phyloP scores from a whole-genome alignment of 2,329 filamentous ascomycete species.

The Gremmenia infestans region DNA sequence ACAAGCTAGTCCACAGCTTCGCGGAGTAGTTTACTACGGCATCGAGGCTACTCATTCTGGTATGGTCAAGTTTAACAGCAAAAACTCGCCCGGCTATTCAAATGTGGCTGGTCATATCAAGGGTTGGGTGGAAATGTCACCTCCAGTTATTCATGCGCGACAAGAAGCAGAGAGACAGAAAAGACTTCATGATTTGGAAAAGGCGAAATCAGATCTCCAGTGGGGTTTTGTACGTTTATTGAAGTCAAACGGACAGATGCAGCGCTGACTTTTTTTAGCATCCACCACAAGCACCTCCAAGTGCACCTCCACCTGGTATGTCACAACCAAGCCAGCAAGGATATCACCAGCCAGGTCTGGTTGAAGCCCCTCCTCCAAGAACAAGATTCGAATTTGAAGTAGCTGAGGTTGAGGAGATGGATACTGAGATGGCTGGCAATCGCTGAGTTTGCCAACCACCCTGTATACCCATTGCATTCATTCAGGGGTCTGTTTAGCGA shows the following conservation, averaged over 20 bases:
- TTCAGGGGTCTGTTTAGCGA: not conserved
- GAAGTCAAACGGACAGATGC: not conserved
- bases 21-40: conserved; percentile 67
- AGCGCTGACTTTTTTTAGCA: conserved; percentile 2
- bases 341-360: conserved; percentile 7
- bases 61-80: conserved; percentile 68
- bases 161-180: conserved; percentile 23
- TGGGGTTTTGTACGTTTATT: conserved; percentile 17
- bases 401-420: conserved; percentile 26
- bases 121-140: conserved; percentile 25
- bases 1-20: conserved; percentile 64
- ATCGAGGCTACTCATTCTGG: conserved; percentile 67
- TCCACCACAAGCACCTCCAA: conserved; percentile 3
- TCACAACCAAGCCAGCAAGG: conserved; percentile 3
- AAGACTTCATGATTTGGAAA: conserved; percentile 10
- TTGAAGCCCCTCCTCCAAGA: conserved; percentile 13
- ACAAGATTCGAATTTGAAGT: conserved; percentile 21
- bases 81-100: conserved; percentile 56
- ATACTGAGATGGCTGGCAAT: conserved; percentile 20
- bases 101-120: conserved; percentile 30
- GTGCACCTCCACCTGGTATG: conserved; percentile 21
- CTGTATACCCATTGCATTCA: not conserved
- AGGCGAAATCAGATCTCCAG: conserved; percentile 17
- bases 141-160: conserved; percentile 18
- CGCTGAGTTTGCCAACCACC: conserved; percentile 4